A percentile compares a stretch with the other conserved stretches of the same genome.
Conservation (phyloP, 1,284 basidiomycete genomes). For the Heterobasidion occidentale region DNA sequence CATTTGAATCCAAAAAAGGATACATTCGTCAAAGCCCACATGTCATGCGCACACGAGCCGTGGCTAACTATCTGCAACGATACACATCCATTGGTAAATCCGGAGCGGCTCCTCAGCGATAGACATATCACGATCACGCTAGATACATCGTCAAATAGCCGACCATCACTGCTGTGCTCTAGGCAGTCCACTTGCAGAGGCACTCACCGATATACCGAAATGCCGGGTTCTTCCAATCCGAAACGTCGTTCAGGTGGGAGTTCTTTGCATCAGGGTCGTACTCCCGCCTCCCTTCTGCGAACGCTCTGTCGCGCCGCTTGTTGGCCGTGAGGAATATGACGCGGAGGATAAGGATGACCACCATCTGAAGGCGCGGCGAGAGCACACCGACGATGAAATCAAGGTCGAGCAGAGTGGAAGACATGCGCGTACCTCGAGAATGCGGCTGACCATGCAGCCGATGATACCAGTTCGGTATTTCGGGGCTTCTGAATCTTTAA, state of each 20-base stretch:
- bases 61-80: too few relatives aligned
- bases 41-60: too few relatives aligned
- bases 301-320: constrained; percentile 23
- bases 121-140: too few relatives aligned
- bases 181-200: too few relatives aligned
- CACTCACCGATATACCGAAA: neutral
- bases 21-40: too few relatives aligned
- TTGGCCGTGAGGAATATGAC: constrained; percentile 29
- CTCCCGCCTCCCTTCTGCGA: constrained; percentile 15
- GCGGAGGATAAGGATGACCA: constrained; percentile 29
- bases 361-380: constrained; percentile 10
- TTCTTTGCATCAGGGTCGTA: neutral
- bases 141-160: too few relatives aligned
- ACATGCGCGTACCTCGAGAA: neutral
- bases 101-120: too few relatives aligned
- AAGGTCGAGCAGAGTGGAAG: too few relatives aligned
- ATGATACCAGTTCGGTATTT: constrained; percentile 32
- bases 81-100: too few relatives aligned
- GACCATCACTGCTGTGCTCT: too few relatives aligned
- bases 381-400: too few relatives aligned
- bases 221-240: neutral
- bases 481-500: constrained; percentile 27
- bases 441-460: constrained; percentile 27
- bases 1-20: too few relatives aligned
- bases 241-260: neutral